Conservation (phyloP, 1,139 yeast genomes). For the Nematodospora anomalae region DNA sequence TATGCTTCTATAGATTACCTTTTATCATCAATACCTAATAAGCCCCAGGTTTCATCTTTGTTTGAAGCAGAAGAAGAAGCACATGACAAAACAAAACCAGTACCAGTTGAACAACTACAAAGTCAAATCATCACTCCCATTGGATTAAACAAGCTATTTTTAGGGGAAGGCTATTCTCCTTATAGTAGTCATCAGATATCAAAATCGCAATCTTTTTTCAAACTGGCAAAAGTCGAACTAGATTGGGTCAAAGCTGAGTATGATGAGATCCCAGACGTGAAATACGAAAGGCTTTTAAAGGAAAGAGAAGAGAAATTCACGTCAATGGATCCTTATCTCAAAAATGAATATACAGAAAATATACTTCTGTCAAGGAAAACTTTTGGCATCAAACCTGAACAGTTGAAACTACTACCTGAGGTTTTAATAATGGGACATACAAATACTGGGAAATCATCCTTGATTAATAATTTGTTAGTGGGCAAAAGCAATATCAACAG, state of each 20-base stretch:
- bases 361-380: conserved; percentile 21
- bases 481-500: conserved; percentile 26
- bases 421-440: conserved; percentile 68
- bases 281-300: conserved; percentile 31
- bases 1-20: conserved; percentile 7
- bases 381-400: conserved; percentile 32
- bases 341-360: conserved; percentile 22
- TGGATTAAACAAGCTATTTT: conserved; percentile 9
- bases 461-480: conserved; percentile 56
- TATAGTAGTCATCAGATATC: conserved; percentile 14
- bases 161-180: conserved; percentile 7
- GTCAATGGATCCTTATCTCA: conserved; percentile 21
- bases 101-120: not conserved
- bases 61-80: not conserved
- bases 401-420: conserved; percentile 54
- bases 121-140: conserved; percentile 10
- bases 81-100: not conserved
- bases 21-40: conserved; percentile 3
- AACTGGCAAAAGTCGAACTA: conserved; percentile 40
- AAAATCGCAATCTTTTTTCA: conserved; percentile 40
- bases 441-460: conserved; percentile 81
- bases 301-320: conserved; percentile 16
- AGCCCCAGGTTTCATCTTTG: not conserved
- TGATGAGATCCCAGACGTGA: conserved; percentile 59
- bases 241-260: conserved; percentile 63